Evolutionary conservation across 805 yeast species (phyloP).

Genomic region (Komagataella pastoris): DNA sequence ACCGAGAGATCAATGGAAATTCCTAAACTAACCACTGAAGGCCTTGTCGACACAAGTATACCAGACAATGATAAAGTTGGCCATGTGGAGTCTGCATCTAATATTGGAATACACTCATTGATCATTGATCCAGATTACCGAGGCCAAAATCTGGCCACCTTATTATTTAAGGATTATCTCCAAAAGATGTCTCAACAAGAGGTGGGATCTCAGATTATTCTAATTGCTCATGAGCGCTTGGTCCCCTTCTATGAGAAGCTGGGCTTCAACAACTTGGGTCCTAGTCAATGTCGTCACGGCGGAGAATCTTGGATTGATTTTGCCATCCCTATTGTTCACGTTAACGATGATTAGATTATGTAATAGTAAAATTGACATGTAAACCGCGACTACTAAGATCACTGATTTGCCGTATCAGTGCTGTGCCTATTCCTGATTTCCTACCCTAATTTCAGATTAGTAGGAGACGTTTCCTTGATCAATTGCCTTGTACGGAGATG

Average conservation of each 20-base stretch:
- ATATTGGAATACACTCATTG: slow-evolving; percentile 73
- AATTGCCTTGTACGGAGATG: background rate
- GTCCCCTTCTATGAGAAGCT: slow-evolving; percentile 69
- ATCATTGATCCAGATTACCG: slow-evolving; percentile 69
- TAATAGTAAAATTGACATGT: background rate
- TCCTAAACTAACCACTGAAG: slow-evolving; percentile 25
- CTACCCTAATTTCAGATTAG: background rate
- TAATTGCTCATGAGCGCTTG: slow-evolving; percentile 59
- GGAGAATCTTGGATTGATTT: slow-evolving; percentile 52
- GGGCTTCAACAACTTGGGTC: slow-evolving; percentile 66
- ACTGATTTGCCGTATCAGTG: background rate
- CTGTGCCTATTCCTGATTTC: background rate
- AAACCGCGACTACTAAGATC: background rate
- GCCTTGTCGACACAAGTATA: slow-evolving; percentile 7
- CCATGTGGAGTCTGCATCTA: slow-evolving; percentile 62
- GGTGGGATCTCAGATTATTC: slow-evolving; percentile 63
- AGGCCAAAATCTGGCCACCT: slow-evolving; percentile 71
- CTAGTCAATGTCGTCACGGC: slow-evolving; percentile 44
- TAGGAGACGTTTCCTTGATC: background rate
- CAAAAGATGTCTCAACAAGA: slow-evolving; percentile 83
- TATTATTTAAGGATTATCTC: slow-evolving; percentile 76
- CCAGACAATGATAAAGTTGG: slow-evolving; percentile 25
- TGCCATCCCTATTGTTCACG: slow-evolving; percentile 24
- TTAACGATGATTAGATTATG: slow-evolving; percentile 21
- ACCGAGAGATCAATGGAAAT: slow-evolving; percentile 48